These are phyloP conservation scores for cucumber (Cucumis sativus) DNA, from an alignment of 306 rosid genomes.

Conservation along the genomic window Cucumber_9930_V3 NC_026657.2:31699501-31700000, in stretches of 20 bases:
- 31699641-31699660: slow-evolving; percentile 7
- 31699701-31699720: neutral
- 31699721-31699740: neutral
- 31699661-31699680: neutral
- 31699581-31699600: slow-evolving; percentile 63
- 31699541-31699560: slow-evolving; percentile 49
- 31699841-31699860: slow-evolving; percentile 72
- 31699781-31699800: slow-evolving; percentile 18
- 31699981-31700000: neutral
- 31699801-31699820: slow-evolving; percentile 74
- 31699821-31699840: slow-evolving; percentile 65
- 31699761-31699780: neutral
- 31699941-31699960: slow-evolving; percentile 74
- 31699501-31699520: slow-evolving; percentile 37
- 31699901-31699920: slow-evolving; percentile 67
- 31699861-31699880: slow-evolving; percentile 71
- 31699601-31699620: slow-evolving; percentile 57
- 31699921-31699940: slow-evolving; percentile 72
- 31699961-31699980: slow-evolving; percentile 25
- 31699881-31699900: slow-evolving; percentile 64
- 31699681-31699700: neutral
- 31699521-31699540: slow-evolving; percentile 46
- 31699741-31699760: neutral
- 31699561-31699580: slow-evolving; percentile 65
- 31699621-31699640: slow-evolving; percentile 53